A percentile compares a stretch with the other conserved stretches of the same genome.
phyloP scores from a whole-genome alignment of 1,284 basidiomycete genomes.

The Peniophora sp. region DNA sequence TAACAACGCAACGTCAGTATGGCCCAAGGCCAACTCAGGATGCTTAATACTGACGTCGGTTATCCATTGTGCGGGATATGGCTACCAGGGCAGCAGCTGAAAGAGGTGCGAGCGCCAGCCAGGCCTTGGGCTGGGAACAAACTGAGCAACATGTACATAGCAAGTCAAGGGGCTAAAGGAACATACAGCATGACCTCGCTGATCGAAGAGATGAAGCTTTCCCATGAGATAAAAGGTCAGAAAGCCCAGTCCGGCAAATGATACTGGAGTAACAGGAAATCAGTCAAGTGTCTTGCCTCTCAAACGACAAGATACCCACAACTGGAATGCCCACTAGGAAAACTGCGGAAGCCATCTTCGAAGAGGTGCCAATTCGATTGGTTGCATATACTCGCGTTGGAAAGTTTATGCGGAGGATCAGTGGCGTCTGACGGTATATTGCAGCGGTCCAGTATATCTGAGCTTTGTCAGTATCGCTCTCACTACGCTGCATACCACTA shows the following conservation, averaged over 20 bases:
- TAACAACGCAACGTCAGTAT: too few relatives aligned
- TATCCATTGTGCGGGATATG: slow-evolving; percentile 87
- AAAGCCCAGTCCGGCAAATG: slow-evolving; percentile 90
- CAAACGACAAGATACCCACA: slow-evolving; percentile 31
- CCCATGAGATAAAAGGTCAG: slow-evolving; percentile 84
- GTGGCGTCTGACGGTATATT: slow-evolving; percentile 57
- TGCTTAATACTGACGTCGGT: slow-evolving; percentile 53
- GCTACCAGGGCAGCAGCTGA: slow-evolving; percentile 81
- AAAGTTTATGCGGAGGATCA: slow-evolving; percentile 72
- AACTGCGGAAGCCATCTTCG: slow-evolving; percentile 86
- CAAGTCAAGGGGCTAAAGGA: background rate
- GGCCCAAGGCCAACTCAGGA: slow-evolving; percentile 1
- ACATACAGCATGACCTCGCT: slow-evolving; percentile 68
- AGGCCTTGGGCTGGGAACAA: slow-evolving; percentile 62
- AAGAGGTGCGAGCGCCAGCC: slow-evolving; percentile 75
- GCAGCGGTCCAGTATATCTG: slow-evolving; percentile 80
- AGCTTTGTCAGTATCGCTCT: background rate
- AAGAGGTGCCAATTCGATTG: slow-evolving; percentile 51
- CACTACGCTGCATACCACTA: background rate
- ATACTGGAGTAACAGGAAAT: slow-evolving; percentile 40
- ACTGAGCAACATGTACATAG: too few relatives aligned
- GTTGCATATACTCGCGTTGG: slow-evolving; percentile 75
- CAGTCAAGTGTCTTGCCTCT: background rate
- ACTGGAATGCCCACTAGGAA: slow-evolving; percentile 90
- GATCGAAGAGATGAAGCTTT: slow-evolving; percentile 88